Evolutionary conservation across 345 rosid species (phyloP).

Genomic region (Boechera stricta): DNA sequence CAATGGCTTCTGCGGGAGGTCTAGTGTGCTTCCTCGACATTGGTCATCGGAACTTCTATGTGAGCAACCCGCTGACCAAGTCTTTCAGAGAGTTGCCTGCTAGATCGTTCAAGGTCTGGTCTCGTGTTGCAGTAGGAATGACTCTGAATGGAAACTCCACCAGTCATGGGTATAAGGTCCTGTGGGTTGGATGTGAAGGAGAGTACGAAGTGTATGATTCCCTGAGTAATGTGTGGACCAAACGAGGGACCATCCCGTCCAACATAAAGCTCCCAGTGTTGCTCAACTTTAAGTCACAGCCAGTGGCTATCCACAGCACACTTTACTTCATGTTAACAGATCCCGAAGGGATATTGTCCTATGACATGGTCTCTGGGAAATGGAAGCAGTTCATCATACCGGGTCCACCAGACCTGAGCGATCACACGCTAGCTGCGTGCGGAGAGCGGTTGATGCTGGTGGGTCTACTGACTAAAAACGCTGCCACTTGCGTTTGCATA

Average conservation of each 20-base stretch:
- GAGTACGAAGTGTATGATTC: constrained; percentile 96
- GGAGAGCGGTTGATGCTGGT: constrained; percentile 86
- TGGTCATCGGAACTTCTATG: constrained; percentile 84
- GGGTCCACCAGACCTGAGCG: constrained; percentile 74
- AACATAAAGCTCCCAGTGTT: constrained; percentile 76
- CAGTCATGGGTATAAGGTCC: constrained; percentile 71
- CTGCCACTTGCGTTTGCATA: constrained; percentile 96
- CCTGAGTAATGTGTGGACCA: constrained; percentile 66
- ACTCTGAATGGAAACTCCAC: constrained; percentile 62
- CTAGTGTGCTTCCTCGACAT: constrained; percentile 94
- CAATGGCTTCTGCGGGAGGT: constrained; percentile 96
- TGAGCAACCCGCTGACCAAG: constrained; percentile 87
- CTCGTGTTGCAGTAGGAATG: constrained; percentile 94
- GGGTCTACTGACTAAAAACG: constrained; percentile 89
- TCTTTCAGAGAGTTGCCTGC: constrained; percentile 88
- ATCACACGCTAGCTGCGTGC: constrained; percentile 88
- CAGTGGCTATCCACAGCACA: constrained; percentile 63
- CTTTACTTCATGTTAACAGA: constrained; percentile 92
- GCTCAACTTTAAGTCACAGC: constrained; percentile 88
- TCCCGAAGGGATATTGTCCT: constrained; percentile 91
- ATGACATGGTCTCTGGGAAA: constrained; percentile 66
- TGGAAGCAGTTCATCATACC: constrained; percentile 89
- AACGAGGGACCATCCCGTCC: constrained; percentile 78
- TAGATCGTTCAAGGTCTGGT: constrained; percentile 89
- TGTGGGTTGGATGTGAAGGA: constrained; percentile 95